Evolutionary conservation across 2,329 filamentous ascomycete species (phyloP).

Genomic region (Cordyceps farinosa): DNA sequence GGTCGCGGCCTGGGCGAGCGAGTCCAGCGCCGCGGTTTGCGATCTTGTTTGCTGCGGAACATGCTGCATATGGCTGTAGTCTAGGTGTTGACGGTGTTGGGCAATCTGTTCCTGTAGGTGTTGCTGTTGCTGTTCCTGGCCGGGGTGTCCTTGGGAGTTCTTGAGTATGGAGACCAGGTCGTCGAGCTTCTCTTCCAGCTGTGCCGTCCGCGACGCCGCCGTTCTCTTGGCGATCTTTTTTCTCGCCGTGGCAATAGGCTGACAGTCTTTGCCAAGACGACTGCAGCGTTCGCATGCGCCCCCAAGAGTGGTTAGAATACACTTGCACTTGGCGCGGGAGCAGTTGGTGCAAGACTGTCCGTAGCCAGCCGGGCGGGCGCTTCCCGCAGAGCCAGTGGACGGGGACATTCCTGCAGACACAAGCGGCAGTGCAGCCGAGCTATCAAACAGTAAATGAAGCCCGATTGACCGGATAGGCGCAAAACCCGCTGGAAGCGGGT

Average conservation of each 20-base stretch:
- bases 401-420: conserved; percentile 12
- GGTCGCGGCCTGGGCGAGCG: conserved; percentile 35
- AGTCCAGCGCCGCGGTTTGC: conserved; percentile 20
- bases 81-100: conserved; percentile 11
- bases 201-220: conserved; percentile 37
- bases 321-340: conserved; percentile 47
- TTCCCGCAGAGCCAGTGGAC: neutral
- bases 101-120: conserved; percentile 16
- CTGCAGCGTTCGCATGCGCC: conserved; percentile 39
- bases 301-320: conserved; percentile 37
- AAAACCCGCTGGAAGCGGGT: conserved; percentile 11
- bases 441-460: conserved; percentile 6
- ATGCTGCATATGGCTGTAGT: conserved; percentile 17
- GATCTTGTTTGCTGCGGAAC: conserved; percentile 15
- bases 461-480: neutral
- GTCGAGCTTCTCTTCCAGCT: conserved; percentile 49
- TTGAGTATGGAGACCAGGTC: conserved; percentile 45
- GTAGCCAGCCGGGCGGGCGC: conserved; percentile 34
- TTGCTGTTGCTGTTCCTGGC: conserved; percentile 19
- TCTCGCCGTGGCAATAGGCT: conserved; percentile 40
- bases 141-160: conserved; percentile 23
- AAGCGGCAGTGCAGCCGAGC: conserved; percentile 1
- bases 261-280: conserved; percentile 46
- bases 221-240: conserved; percentile 35
- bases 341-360: conserved; percentile 46